Conservation (phyloP, 78 protist species). For the Speleostelium caveatum region DNA sequence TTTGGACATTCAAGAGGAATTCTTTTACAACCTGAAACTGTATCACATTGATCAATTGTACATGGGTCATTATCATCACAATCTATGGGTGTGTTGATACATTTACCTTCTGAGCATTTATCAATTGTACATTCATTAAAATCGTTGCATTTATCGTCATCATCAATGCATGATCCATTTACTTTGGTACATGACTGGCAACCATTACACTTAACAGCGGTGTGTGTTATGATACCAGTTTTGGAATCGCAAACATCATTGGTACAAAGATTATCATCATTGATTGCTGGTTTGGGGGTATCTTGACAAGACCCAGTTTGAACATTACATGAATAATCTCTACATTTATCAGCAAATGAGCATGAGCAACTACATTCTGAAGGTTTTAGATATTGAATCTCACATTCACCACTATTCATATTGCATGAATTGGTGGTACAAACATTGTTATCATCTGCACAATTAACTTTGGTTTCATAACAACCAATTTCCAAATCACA, state of each 20-base stretch:
- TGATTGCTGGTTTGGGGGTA: background rate
- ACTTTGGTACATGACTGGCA: no score
- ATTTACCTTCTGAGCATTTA: slow-evolving; percentile 10
- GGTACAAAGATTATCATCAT: slow-evolving; percentile 30
- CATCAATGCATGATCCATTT: no score
- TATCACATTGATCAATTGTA: background rate
- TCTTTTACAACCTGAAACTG: slow-evolving; percentile 17
- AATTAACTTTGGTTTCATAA: background rate
- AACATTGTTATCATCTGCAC: slow-evolving; percentile 14
- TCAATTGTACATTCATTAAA: slow-evolving; percentile 26
- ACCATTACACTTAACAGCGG: no score
- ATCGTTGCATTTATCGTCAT: background rate
- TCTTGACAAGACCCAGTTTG: background rate
- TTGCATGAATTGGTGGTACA: slow-evolving; percentile 32
- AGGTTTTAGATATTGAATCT: no score
- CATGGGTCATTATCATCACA: slow-evolving; percentile 23
- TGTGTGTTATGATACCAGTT: slow-evolving; percentile 1
- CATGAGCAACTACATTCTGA: background rate
- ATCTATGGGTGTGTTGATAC: background rate
- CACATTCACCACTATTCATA: background rate
- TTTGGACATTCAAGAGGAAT: no score
- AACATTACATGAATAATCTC: slow-evolving; percentile 16
- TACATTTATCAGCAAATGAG: background rate
- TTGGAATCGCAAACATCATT: slow-evolving; percentile 19
- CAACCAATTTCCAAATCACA: slow-evolving; percentile 34